phyloP scores from a whole-genome alignment of 2,329 filamentous ascomycete genomes.

The Aureobasidium subglaciale region DNA sequence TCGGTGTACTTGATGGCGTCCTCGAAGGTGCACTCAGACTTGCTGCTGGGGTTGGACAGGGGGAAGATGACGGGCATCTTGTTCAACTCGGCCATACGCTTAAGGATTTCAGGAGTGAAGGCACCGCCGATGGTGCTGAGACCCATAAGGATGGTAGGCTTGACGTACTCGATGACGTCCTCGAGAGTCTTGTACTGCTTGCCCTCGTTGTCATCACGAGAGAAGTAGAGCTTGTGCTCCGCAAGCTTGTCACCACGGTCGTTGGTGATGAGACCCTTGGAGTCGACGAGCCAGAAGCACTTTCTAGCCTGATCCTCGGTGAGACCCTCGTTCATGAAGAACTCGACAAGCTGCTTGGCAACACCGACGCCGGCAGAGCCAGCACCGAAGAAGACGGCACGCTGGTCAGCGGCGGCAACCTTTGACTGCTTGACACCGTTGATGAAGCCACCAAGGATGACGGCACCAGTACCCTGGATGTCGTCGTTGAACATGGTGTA shows the following conservation, averaged over 20 bases:
- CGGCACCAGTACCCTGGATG: constrained; percentile 80
- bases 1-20: constrained; percentile 87
- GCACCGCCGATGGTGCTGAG: constrained; percentile 90
- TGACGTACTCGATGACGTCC: constrained; percentile 88
- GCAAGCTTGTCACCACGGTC: constrained; percentile 92
- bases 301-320: constrained; percentile 78
- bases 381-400: constrained; percentile 91
- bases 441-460: constrained; percentile 79
- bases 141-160: constrained; percentile 90
- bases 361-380: constrained; percentile 95
- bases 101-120: constrained; percentile 82
- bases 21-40: constrained; percentile 97
- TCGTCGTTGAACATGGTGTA: constrained; percentile 99
- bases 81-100: constrained; percentile 52
- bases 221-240: constrained; percentile 69
- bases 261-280: constrained; percentile 75
- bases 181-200: constrained; percentile 69
- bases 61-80: constrained; percentile 75
- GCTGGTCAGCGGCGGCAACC: constrained; percentile 80
- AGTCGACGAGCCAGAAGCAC: constrained; percentile 97
- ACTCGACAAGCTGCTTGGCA: constrained; percentile 94
- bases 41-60: constrained; percentile 89
- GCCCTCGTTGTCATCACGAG: constrained; percentile 57
- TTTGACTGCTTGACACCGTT: constrained; percentile 74
- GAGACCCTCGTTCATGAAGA: constrained; percentile 87